Conservation (phyloP, 1,284 basidiomycete genomes). For the Malassezia psittaci region DNA sequence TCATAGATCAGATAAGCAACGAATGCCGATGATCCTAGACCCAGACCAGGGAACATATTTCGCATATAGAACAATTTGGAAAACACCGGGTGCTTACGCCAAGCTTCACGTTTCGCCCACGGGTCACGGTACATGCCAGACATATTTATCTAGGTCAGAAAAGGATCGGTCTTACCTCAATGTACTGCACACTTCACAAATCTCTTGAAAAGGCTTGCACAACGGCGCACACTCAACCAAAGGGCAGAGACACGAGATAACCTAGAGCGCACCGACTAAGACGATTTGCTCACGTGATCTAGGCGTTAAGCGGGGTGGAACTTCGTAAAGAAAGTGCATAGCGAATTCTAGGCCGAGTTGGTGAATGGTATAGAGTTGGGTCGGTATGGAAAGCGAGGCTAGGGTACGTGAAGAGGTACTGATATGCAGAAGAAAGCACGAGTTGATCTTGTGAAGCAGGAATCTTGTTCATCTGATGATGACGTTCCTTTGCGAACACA, state of each 20-base stretch:
- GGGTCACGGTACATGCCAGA: conserved; percentile 26
- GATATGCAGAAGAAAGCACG: conserved; percentile 6
- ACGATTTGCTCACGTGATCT: too few species aligned
- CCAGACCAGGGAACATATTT: conserved; percentile 45
- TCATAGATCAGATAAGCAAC: conserved; percentile 22
- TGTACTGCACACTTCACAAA: too few species aligned
- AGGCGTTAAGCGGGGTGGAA: too few species aligned
- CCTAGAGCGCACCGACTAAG: too few species aligned
- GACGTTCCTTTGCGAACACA: conserved; percentile 49
- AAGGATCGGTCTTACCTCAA: too few species aligned
- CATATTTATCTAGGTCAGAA: neutral
- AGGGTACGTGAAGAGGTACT: neutral
- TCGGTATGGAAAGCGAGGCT: neutral
- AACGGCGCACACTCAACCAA: neutral
- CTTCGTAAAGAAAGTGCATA: too few species aligned
- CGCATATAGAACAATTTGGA: conserved; percentile 37
- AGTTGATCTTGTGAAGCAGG: conserved; percentile 18
- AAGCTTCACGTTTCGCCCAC: conserved; percentile 46
- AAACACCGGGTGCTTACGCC: conserved; percentile 47
- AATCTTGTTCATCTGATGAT: conserved; percentile 14
- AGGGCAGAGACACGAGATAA: neutral
- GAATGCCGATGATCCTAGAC: conserved; percentile 37
- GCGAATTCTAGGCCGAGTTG: too few species aligned
- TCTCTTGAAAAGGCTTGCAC: too few species aligned
- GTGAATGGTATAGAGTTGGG: too few species aligned